Percentiles rank a stretch among this genome's conserved stretches.
Evolutionary conservation across 108 stramenopile species (phyloP).

Genomic region (Nitzschia sp.): DNA sequence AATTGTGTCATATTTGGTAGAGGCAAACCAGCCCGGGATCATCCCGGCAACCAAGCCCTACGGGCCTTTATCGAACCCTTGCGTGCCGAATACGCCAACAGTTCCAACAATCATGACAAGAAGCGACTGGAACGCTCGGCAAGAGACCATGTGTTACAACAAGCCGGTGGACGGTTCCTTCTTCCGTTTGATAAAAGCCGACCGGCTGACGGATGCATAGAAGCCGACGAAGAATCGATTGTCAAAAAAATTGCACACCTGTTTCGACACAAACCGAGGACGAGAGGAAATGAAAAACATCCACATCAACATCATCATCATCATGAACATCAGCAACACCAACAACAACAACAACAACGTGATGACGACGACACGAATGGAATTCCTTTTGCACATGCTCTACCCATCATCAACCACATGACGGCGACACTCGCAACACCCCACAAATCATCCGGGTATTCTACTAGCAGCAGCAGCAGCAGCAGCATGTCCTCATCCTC

Average conservation of each 20-base stretch:
- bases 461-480: too few relatives aligned
- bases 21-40: conserved; percentile 6
- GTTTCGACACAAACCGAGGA: background rate
- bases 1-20: conserved; percentile 14
- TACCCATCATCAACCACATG: too few relatives aligned
- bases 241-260: conserved; percentile 1
- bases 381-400: too few relatives aligned
- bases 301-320: too few relatives aligned
- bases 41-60: conserved; percentile 11
- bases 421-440: too few relatives aligned
- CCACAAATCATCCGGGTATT: too few relatives aligned
- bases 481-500: too few relatives aligned
- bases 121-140: background rate
- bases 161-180: background rate
- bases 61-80: conserved; percentile 2
- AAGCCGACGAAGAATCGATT: background rate
- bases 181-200: conserved; percentile 1
- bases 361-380: too few relatives aligned
- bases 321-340: too few relatives aligned
- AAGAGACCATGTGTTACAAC: background rate
- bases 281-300: too few relatives aligned
- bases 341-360: too few relatives aligned
- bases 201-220: background rate
- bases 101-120: background rate
- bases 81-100: background rate